Evolutionary conservation across 2,329 filamentous ascomycete species (phyloP).

Genomic region (Dothideomycetidae sp.): DNA sequence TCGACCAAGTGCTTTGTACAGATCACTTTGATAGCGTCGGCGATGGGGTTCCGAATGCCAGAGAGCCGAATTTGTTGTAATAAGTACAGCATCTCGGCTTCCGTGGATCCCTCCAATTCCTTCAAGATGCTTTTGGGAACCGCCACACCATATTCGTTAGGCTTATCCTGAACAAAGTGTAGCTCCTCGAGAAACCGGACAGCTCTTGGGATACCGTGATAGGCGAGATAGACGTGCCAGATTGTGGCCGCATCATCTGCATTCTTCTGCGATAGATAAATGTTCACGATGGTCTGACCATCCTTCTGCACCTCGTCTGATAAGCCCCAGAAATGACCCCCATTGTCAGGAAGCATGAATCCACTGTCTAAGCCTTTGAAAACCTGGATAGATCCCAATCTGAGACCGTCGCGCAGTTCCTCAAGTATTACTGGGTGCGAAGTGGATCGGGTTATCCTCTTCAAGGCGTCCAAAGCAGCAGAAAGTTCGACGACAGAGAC

Average conservation of each 20-base stretch:
- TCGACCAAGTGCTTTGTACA: conserved; percentile 8
- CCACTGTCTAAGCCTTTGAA: conserved; percentile 13
- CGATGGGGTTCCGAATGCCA: conserved; percentile 6
- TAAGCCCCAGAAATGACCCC: conserved; percentile 11
- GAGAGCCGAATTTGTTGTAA: conserved; percentile 10
- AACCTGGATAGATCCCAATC: conserved; percentile 8
- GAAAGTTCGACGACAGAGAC: conserved; percentile 11
- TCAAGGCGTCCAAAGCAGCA: conserved; percentile 5
- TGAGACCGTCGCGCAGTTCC: conserved; percentile 9
- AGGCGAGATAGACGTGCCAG: conserved; percentile 12
- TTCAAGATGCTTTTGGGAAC: conserved; percentile 11
- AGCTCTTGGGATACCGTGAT: conserved; percentile 10
- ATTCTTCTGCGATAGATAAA: conserved; percentile 12
- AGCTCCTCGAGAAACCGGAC: conserved; percentile 11
- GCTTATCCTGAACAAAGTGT: conserved; percentile 6
- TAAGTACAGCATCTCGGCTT: conserved; percentile 11
- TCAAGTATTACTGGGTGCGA: conserved; percentile 9
- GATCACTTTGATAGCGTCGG: conserved; percentile 8
- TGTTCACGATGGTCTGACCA: conserved; percentile 4
- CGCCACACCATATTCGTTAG: conserved; percentile 2
- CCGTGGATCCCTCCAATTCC: conserved; percentile 10
- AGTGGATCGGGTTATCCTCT: conserved; percentile 8
- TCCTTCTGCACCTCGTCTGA: conserved; percentile 6
- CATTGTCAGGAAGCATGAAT: conserved; percentile 10
- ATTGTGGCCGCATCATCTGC: conserved; percentile 11